Evolutionary conservation across 768 basidiomycete species (phyloP).

Genomic region (Gloeopeniophorella convolvens): DNA sequence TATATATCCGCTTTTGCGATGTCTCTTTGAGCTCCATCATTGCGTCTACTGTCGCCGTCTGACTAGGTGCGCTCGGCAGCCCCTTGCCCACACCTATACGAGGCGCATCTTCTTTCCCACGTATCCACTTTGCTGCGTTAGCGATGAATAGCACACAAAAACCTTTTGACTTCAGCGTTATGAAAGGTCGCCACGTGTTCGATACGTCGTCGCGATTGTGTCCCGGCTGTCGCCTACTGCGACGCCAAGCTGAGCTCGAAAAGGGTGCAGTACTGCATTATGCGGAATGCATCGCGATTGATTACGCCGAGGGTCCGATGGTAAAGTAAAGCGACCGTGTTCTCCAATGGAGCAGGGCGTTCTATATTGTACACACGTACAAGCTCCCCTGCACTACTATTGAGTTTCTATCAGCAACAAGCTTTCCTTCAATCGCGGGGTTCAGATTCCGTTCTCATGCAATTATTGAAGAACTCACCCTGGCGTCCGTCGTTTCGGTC

Average conservation of each 20-base stretch:
- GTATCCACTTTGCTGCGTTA: background rate
- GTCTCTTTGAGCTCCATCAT: too few relatives aligned
- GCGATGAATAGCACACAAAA: background rate
- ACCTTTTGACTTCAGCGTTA: background rate
- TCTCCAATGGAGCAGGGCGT: too few relatives aligned
- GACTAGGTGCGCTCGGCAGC: background rate
- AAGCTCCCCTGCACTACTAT: too few relatives aligned
- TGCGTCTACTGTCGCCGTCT: background rate
- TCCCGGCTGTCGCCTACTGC: background rate
- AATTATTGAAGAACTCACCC: too few relatives aligned
- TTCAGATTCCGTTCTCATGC: too few relatives aligned
- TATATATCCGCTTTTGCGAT: too few relatives aligned
- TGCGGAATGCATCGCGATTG: background rate
- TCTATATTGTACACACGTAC: too few relatives aligned
- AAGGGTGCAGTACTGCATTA: background rate
- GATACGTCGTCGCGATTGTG: background rate
- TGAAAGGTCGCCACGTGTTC: slow-evolving; percentile 11
- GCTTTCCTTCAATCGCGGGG: too few relatives aligned
- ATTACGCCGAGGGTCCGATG: too few relatives aligned
- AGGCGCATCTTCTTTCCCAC: background rate
- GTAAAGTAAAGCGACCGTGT: too few relatives aligned
- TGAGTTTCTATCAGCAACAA: too few relatives aligned
- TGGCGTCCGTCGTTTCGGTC: too few relatives aligned
- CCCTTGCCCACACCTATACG: background rate
- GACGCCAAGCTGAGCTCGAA: background rate